A percentile compares a stretch with the other conserved stretches of the same genome.
These are phyloP conservation scores for Acephala macrosclerotiorum DNA, from an alignment of 2,329 filamentous ascomycete species.

Conservation along the genomic window DNA sequence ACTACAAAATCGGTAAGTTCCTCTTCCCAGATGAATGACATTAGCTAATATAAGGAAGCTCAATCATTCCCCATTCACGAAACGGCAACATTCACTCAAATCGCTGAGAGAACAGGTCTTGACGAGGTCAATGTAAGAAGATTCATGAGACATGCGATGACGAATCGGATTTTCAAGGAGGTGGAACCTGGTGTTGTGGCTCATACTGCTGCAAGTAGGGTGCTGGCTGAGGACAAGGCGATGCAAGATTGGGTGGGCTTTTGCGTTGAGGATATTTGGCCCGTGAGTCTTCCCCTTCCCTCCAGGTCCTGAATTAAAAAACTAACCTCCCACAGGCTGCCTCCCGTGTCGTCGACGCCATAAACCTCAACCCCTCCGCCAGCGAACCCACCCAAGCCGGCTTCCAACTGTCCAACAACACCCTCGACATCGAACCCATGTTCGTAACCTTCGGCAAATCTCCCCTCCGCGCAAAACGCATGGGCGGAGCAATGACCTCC, in stretches of 20 bases:
- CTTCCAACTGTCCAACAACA: conserved; percentile 59
- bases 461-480: conserved; percentile 55
- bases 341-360: conserved; percentile 53
- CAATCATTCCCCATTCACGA: conserved; percentile 56
- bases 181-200: conserved; percentile 56
- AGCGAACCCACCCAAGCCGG: conserved; percentile 56
- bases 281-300: conserved; percentile 26
- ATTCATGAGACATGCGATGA: conserved; percentile 63
- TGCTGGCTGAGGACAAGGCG: conserved; percentile 55
- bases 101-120: conserved; percentile 53
- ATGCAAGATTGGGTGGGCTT: conserved; percentile 63
- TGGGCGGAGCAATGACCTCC: conserved; percentile 62
- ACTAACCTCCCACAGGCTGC: conserved; percentile 49
- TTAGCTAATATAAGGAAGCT: conserved; percentile 29
- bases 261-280: conserved; percentile 59
- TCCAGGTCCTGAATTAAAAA: background rate
- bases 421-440: conserved; percentile 59
- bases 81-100: conserved; percentile 54
- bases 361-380: conserved; percentile 55
- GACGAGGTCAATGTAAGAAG: conserved; percentile 59
- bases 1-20: conserved; percentile 55
- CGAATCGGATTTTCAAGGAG: conserved; percentile 62
- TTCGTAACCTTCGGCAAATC: conserved; percentile 60
- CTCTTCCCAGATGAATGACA: background rate
- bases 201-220: conserved; percentile 61